Base-by-base conservation (phyloP, 2,329 filamentous ascomycete genomes). In the Elsinoe australis region DNA sequence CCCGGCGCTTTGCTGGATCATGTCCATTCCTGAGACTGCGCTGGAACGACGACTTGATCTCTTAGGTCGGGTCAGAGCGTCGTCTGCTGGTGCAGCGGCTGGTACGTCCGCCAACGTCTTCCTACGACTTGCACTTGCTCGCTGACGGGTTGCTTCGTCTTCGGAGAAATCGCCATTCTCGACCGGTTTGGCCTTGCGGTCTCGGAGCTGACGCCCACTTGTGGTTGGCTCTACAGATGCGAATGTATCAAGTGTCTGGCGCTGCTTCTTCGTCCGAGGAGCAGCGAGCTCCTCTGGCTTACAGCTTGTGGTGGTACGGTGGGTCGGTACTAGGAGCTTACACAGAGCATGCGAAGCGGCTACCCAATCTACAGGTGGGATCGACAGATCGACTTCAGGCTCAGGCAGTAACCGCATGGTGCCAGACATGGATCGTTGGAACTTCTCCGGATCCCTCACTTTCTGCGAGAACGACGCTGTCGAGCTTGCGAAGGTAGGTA, bases 391-490 rank as follows among this genome's bases (percentile, higher is more conserved):
- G 7, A 78, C 72, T 14, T 64, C 66, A 50, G 64, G 59, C 47
- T 32, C 68, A 62, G 42, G 64, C 63, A 54, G 61, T 60, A 21
- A 62, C 56, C 28, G 66, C 28, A 69, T 67, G 36, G 78, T 66
- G 7, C 74, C 74, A 2, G 82, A 83, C 21, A 80, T 64, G 53
- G 74, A 84, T 21, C 82, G 75, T 33, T 79, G 75, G 53, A 85
- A 70, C 52, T 79, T 83, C 6, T 80, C 70, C 1, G 82, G 76
- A 36, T 84, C 77, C 1, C 85, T 74, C 8, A 87, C 81, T 64
- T 87, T 94, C 18, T 87, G 87, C 1, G 81, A 80, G 33, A 87
- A 96, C 0, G 90, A 85, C 53, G 90, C 85, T 0, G 90, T 96
- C 0, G 89, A 87, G 1, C 88, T 87, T 2, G 80, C 87, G 65